A percentile compares a stretch with the other conserved stretches of the same genome.
phyloP scores from a whole-genome alignment of 139 green algal genomes.

The Yamagishiella unicocca region DNA sequence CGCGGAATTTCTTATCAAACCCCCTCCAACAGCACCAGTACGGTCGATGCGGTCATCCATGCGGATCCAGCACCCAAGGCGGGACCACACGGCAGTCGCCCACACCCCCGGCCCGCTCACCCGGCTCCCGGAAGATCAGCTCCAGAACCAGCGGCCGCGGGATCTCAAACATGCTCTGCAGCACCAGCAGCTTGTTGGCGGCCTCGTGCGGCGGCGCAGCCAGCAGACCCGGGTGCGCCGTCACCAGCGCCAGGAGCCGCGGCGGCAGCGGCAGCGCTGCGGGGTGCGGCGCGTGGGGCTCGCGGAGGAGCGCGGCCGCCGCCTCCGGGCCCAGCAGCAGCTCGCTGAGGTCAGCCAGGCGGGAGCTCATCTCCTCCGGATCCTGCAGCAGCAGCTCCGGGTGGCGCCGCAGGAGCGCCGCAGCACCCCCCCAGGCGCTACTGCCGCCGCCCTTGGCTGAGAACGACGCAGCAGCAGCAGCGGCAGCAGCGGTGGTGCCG shows the following conservation, averaged over 20 bases:
- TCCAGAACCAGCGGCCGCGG: slow-evolving; percentile 28
- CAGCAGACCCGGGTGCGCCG: slow-evolving; percentile 20
- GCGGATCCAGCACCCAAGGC: too few species aligned
- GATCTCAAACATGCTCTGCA: slow-evolving; percentile 42
- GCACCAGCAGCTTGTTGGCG: slow-evolving; percentile 12
- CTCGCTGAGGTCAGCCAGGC: background rate
- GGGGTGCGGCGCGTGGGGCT: background rate
- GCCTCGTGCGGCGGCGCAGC: background rate
- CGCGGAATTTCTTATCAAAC: too few species aligned
- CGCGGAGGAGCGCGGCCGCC: too few species aligned
- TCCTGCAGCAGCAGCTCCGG: slow-evolving; percentile 45
- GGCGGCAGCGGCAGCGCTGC: background rate
- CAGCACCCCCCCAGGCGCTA: background rate
- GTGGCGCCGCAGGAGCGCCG: background rate
- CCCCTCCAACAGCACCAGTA: too few species aligned
- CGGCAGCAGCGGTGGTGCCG: background rate
- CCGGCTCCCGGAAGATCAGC: slow-evolving; percentile 40
- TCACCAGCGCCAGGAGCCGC: background rate
- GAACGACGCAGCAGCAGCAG: too few species aligned
- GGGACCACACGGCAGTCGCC: too few species aligned
- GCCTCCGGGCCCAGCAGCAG: slow-evolving; percentile 7
- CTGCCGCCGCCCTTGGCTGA: background rate
- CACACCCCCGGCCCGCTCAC: background rate
- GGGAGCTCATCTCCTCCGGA: background rate
- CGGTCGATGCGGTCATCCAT: too few species aligned